phyloP scores from a whole-genome alignment of 176 grass and related monocot species.

The Ampelocalamus luodianensis region DNA sequence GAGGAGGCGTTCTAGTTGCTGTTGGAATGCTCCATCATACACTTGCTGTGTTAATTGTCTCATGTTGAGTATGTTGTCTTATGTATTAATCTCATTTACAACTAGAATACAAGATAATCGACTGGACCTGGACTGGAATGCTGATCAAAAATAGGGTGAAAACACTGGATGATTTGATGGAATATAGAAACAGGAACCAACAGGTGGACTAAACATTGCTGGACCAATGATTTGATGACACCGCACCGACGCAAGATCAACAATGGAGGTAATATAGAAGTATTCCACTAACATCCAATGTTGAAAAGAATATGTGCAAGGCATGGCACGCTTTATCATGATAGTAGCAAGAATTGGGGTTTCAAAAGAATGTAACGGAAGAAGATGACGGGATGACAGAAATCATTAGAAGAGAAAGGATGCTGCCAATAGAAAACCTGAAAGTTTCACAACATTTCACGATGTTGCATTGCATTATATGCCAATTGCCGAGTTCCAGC shows the following conservation, averaged over 20 bases:
- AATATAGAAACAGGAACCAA: background rate
- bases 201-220: background rate
- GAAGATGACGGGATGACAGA: background rate
- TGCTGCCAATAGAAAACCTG: background rate
- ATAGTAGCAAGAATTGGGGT: background rate
- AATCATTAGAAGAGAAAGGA: background rate
- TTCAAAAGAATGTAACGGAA: background rate
- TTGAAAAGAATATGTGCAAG: conserved; percentile 15
- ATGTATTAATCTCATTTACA: too few species aligned
- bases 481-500: conserved; percentile 16
- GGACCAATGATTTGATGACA: background rate
- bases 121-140: too few species aligned
- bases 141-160: background rate
- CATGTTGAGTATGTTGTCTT: too few species aligned
- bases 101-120: too few species aligned
- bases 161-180: background rate
- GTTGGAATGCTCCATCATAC: too few species aligned
- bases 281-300: conserved; percentile 32
- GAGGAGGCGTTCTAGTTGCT: too few species aligned
- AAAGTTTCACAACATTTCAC: conserved; percentile 21
- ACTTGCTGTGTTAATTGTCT: too few species aligned
- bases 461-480: conserved; percentile 20
- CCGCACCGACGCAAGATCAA: background rate
- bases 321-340: conserved; percentile 17
- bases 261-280: background rate